Evolutionary conservation across 148 eudicot genomes (phyloP), one percentile per base, ranked within the genome.

Genomic region (Talinum fruticosum): DNA sequence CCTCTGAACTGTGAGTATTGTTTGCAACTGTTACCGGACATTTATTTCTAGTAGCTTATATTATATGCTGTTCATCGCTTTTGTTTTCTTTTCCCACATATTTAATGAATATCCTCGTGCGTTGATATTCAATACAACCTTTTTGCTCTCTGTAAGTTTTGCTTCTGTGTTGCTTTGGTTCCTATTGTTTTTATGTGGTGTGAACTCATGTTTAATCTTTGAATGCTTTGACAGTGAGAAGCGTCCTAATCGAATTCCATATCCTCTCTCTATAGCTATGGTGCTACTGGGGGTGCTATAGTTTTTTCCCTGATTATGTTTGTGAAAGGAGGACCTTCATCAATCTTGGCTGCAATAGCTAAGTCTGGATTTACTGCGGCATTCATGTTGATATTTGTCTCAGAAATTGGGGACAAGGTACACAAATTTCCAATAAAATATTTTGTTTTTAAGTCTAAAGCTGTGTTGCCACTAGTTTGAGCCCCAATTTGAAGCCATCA

Each of bases 351-450:
- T 73, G 89, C 97, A 79, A 83, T 93, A 79, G 88, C 99, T 15
- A 96, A 96, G 82, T 91, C 99, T 36, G 97, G 99, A 61, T 91
- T 96, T 78, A 89, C 99, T 79, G 99, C 97, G 78, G 97, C 97
- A 47, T 96, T 96, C 85, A 80, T 89, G 10, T 83, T 93, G 74
- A 96, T 96, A 74, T 89, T 90, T 81, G 94, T 96, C 79, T 96
- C 99, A 28, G 99, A 96, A 84, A 96, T 96, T 73, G 99, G 99
- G 47, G 97, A 96, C 87, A 96, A 96, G 99, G 99, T 96, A 86
- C 75, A 10, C 47, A 59, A 78, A 82, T 53, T 59, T 65, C 10
- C 41, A 65, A 75, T 28, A 54, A 35, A 41, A 66, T 23, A 26
- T 51, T 72, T 72, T 44, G 33, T 75, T 28, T 74, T 14, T 54